A percentile compares a stretch with the other conserved stretches of the same genome.
phyloP scores from a whole-genome alignment of 2,329 filamentous ascomycete genomes.

The Aureobasidium zeae region DNA sequence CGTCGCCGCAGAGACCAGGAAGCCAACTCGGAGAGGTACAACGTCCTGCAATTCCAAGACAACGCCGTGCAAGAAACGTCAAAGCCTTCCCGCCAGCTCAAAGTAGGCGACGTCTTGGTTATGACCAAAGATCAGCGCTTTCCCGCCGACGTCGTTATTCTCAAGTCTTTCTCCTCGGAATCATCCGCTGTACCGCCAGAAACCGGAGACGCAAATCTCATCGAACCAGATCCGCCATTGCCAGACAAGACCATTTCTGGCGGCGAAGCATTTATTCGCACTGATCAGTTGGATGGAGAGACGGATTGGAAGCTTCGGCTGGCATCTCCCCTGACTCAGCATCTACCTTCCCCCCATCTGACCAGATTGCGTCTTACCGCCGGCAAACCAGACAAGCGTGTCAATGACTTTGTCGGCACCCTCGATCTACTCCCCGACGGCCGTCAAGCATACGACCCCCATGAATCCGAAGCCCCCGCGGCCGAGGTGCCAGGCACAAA shows the following conservation, averaged over 20 bases:
- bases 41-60: conserved; percentile 62
- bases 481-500: conserved; percentile 16
- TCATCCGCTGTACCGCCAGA: conserved; percentile 22
- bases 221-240: conserved; percentile 25
- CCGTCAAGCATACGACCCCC: conserved; percentile 39
- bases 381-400: conserved; percentile 83
- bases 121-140: conserved; percentile 86
- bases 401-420: conserved; percentile 92
- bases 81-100: conserved; percentile 79
- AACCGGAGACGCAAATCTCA: conserved; percentile 25
- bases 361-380: conserved; percentile 60
- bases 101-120: conserved; percentile 91
- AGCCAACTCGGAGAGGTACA: conserved; percentile 86
- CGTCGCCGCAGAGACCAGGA: conserved; percentile 80
- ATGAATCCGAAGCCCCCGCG: conserved; percentile 15
- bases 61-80: conserved; percentile 52
- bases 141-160: conserved; percentile 84
- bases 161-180: conserved; percentile 63
- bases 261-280: conserved; percentile 93
- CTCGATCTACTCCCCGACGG: conserved; percentile 59
- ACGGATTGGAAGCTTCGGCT: conserved; percentile 96
- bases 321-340: conserved; percentile 77
- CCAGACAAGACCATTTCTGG: conserved; percentile 32
- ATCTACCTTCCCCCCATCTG: conserved; percentile 63
- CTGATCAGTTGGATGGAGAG: conserved; percentile 93